phyloP scores from a whole-genome alignment of 2,329 filamentous ascomycete species.

The Fusarium sp. region DNA sequence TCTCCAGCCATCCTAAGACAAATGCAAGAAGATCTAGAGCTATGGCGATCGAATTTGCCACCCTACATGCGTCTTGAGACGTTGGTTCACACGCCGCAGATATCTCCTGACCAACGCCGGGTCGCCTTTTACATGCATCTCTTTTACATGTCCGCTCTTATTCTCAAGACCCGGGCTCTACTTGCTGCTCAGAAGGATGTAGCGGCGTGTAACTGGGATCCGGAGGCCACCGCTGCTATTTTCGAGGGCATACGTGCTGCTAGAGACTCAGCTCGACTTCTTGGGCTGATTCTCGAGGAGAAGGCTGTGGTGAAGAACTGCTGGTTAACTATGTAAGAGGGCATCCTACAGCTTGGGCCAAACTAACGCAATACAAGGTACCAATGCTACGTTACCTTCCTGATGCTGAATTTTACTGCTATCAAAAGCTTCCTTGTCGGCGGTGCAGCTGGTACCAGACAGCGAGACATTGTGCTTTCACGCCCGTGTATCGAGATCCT shows the following conservation, averaged over 20 bases:
- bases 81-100: accelerated
- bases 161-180: not conserved
- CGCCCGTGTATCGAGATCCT: not conserved
- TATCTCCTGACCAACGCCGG: not conserved
- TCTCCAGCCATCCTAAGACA: not conserved
- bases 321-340: not conserved
- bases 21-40: not conserved
- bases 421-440: not conserved
- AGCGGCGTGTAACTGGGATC: not conserved
- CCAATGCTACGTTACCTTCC: not conserved
- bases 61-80: not conserved
- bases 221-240: accelerated
- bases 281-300: not conserved
- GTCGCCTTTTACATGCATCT: not conserved
- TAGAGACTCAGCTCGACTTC: not conserved
- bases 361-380: not conserved
- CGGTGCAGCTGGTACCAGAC: accelerated
- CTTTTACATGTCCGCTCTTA: not conserved
- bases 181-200: not conserved
- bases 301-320: not conserved
- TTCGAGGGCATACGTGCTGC: not conserved
- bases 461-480: not conserved
- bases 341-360: no score
- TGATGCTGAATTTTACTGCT: not conserved
- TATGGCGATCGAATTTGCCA: not conserved